Evolutionary conservation across 169 alveolate genomes (phyloP).

Genomic region (Eimeria brunetti): DNA sequence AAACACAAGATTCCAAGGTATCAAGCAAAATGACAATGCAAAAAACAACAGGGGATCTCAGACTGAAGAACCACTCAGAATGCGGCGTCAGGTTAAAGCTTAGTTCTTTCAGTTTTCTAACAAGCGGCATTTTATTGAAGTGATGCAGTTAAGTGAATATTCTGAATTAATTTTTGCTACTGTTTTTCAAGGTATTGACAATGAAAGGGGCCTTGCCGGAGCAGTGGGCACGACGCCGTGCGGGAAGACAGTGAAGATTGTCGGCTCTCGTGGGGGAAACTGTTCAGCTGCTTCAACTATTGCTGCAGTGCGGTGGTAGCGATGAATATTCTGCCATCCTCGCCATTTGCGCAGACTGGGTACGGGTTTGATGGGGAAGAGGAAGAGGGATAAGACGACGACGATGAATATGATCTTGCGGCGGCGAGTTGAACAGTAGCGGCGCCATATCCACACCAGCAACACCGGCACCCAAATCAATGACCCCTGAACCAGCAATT

Average conservation of each 20-base stretch:
- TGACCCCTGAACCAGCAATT: constrained; percentile 57
- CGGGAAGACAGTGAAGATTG: constrained; percentile 71
- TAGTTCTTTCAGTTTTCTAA: background rate
- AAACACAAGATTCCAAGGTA: background rate
- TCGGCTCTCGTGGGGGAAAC: constrained; percentile 76
- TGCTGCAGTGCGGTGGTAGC: constrained; percentile 74
- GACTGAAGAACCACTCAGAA: too few species aligned
- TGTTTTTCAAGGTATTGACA: background rate
- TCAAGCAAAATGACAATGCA: background rate
- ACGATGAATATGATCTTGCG: constrained; percentile 32
- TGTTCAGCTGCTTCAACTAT: constrained; percentile 74
- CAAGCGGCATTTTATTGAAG: background rate
- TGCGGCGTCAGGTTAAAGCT: background rate
- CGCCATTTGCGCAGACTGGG: constrained; percentile 57
- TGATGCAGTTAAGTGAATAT: background rate
- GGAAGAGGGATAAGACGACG: constrained; percentile 6
- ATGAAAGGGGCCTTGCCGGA: constrained; percentile 42
- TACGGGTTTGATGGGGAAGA: constrained; percentile 43
- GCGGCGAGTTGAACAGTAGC: constrained; percentile 63
- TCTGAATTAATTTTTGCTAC: background rate
- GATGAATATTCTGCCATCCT: constrained; percentile 57
- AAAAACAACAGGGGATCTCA: background rate
- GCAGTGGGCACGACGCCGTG: constrained; percentile 80
- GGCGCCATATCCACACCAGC: constrained; percentile 66
- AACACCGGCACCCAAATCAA: constrained; percentile 71